Percentiles rank a stretch among this genome's conserved stretches.
phyloP scores from a whole-genome alignment of 2,329 filamentous ascomycete genomes.

The Orbilia ellipsospora region DNA sequence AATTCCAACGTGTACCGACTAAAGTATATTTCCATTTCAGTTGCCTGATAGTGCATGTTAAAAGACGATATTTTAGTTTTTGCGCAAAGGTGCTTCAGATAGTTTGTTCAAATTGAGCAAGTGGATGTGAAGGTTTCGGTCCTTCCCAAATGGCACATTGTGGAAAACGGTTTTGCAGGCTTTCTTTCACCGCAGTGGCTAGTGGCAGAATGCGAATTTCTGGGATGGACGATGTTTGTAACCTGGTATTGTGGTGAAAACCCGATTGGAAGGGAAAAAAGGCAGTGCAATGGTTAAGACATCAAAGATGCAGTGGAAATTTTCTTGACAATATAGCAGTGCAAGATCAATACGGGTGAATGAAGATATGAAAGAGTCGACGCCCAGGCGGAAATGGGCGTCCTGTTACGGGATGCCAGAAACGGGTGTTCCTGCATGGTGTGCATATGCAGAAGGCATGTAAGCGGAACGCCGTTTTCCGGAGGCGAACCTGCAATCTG shows the following conservation, averaged over 20 bases:
- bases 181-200: conserved; percentile 22
- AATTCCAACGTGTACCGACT: neutral
- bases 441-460: conserved; percentile 52
- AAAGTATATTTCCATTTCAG: neutral
- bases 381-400: conserved; percentile 18
- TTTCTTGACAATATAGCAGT: neutral
- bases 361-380: conserved; percentile 8
- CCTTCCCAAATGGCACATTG: conserved; percentile 41
- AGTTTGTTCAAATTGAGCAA: conserved; percentile 40
- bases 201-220: conserved; percentile 21
- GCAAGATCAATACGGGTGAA: conserved; percentile 12
- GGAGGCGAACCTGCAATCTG: conserved; percentile 49
- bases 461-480: conserved; percentile 51
- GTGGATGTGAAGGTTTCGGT: conserved; percentile 20
- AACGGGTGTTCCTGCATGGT: conserved; percentile 54
- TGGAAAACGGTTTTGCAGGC: conserved; percentile 37
- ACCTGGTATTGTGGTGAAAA: conserved; percentile 51
- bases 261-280: conserved; percentile 40
- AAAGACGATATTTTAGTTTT: conserved; percentile 16
- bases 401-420: conserved; percentile 32
- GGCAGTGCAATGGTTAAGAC: neutral
- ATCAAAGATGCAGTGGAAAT: neutral
- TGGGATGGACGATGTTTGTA: conserved; percentile 51
- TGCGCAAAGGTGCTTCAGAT: conserved; percentile 2
- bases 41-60: conserved; percentile 31